Evolutionary conservation across 129 eudicot genomes (phyloP).

Genomic region (Tanacetum coccineum): DNA sequence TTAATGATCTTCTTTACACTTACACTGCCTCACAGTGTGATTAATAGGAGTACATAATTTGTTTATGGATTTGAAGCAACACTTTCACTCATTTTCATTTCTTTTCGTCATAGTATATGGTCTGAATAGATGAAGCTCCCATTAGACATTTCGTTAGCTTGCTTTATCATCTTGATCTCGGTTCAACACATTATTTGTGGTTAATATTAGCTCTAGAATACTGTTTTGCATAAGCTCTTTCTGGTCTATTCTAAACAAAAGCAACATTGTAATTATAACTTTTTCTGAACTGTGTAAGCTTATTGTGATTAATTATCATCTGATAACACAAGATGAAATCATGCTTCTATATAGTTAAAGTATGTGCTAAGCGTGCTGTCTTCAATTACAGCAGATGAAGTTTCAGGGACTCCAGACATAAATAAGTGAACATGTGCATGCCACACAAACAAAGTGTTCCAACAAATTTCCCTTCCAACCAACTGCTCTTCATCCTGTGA

Average conservation of each 20-base stretch:
- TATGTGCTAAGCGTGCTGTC: slow-evolving; percentile 16
- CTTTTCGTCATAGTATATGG: slow-evolving; percentile 29
- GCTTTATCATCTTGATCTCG: slow-evolving; percentile 39
- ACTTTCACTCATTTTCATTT: not conserved
- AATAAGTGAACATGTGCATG: slow-evolving; percentile 77
- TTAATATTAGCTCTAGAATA: slow-evolving; percentile 34
- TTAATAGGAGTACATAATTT: too few relatives aligned
- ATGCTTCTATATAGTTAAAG: not conserved
- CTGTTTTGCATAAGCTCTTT: not conserved
- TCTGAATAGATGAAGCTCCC: slow-evolving; percentile 50
- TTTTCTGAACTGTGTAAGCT: too few relatives aligned
- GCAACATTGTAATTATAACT: not conserved
- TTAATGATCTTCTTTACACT: too few relatives aligned
- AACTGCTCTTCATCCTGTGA: slow-evolving; percentile 78
- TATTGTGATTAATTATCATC: not conserved
- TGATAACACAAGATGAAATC: not conserved
- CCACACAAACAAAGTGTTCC: slow-evolving; percentile 40
- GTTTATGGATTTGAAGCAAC: too few relatives aligned
- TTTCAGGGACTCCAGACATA: slow-evolving; percentile 38
- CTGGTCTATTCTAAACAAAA: not conserved
- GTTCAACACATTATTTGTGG: slow-evolving; percentile 46
- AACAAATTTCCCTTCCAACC: slow-evolving; percentile 25
- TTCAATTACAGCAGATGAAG: slow-evolving; percentile 40
- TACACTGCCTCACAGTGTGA: too few relatives aligned
- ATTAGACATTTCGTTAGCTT: slow-evolving; percentile 37